Evolutionary conservation across 2,329 filamentous ascomycete genomes (phyloP), one percentile per base, ranked within the genome.

Genomic region (Xylaria hypoxylon): DNA sequence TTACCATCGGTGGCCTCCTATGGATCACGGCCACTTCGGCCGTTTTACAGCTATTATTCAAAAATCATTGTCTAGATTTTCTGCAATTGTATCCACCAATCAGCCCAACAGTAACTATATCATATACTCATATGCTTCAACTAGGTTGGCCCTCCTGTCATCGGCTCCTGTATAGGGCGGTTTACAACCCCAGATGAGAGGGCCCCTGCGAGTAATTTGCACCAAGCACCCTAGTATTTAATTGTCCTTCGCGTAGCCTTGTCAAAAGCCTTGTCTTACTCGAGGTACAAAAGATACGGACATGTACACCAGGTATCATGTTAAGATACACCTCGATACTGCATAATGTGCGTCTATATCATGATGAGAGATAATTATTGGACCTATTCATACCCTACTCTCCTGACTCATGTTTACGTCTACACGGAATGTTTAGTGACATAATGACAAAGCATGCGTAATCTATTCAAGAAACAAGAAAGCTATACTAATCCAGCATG

Each of bases 381-480:
- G 13, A 17, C 22, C 28, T 51, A 17, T 40, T 8, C 15, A n/a
- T 19, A n/a, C n/a, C 24, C 24, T 35, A 13, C 26, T 28, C 17
- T 47, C 5, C 48, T 59, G 59, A 59, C 59, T 55, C 48, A 67
- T 64, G 38, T n/a, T 55, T 55, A 66, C 40, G 53, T 63, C 26
- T 44, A 48, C 55, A 38, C 38, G 50, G 28, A 42, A 26, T n/a
- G 17, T 38, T 31, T 17, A 28, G 24, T 31, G 13, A 45, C 24
- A 57, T 35, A 51, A 59, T 68, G 57, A 58, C 57, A 61, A 68
- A 65, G 65, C 65, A 68, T 61, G 56, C 35, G 65, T 68, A 57
- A 65, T 61, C 33, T 64, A 56, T 52, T 33, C 17, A 56, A 38
- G 53, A 58, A 50, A 50, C 64, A 62, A 38, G 40, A 48, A 48